Conservation (phyloP, 2,329 filamentous ascomycete species). For the Davidsoniella eucalypti region DNA sequence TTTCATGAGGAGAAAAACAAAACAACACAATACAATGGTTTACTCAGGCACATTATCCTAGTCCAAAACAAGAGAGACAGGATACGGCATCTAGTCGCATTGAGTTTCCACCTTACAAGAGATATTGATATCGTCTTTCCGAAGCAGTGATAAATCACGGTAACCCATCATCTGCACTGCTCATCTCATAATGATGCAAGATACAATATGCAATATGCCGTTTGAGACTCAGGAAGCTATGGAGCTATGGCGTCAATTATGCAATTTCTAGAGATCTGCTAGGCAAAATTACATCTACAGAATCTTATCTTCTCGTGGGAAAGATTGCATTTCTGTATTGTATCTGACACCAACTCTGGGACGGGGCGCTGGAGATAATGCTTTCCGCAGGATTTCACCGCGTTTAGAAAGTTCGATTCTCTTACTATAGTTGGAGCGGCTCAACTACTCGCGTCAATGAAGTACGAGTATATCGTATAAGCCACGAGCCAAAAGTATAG, state of each 20-base stretch:
- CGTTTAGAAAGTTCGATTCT: slow-evolving; percentile 6
- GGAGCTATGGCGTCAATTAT: no score
- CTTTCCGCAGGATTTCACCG: slow-evolving; percentile 11
- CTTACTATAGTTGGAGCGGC: slow-evolving; percentile 1
- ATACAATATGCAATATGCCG: neutral
- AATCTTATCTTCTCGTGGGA: neutral
- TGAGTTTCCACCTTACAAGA: no score
- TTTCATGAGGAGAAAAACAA: no score
- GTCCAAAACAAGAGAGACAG: no score
- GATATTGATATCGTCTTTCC: no score
- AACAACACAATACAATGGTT: no score
- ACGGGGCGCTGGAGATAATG: slow-evolving; percentile 6
- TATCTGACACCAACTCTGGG: slow-evolving; percentile 2
- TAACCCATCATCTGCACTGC: slow-evolving; percentile 2
- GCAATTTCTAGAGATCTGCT: no score
- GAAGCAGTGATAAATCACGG: neutral
- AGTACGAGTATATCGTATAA: neutral
- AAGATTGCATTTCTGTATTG: neutral
- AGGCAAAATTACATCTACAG: neutral
- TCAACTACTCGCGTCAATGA: neutral
- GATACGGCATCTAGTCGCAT: no score
- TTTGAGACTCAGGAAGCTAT: no score
- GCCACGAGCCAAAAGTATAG: no score
- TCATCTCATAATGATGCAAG: slow-evolving; percentile 5
- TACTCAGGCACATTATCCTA: no score